Base-by-base conservation (phyloP, 495 filamentous ascomycete genomes). In the Penicillium verhagenii region DNA sequence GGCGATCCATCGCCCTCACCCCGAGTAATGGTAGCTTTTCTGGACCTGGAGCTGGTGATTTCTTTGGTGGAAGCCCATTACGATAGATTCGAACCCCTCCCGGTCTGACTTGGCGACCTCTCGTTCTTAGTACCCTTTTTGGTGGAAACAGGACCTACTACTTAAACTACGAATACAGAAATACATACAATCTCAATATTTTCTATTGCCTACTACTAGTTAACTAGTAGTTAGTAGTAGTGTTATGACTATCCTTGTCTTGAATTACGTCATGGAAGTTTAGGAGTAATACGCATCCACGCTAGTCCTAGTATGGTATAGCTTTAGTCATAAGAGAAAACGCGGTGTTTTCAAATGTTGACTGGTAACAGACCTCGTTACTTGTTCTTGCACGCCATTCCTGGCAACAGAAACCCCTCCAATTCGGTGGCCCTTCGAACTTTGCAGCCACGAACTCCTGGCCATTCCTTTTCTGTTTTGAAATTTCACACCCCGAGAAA, bases 1-100 rank as follows among this genome's bases (percentile, higher is more conserved):
- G 75, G 56, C 72, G 75, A 43, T 73, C 75, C 1, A 74, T 76
- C 53, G 72, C 75, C 26, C 52, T 78, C 51, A 78, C 75, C 2
- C 75, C 75, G 2, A 76, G 75, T 53, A 77, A 76, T 59, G 74
- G 72, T 43, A 76, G 64, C 18, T 78, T 78, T 60, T 60, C 71
- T 19, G 69, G 71, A 8, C 74, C 74, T 16, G 70, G 70, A 10
- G 48, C 71, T 13, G 65, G 69, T 6, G 75, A 78, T 48, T 72
- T 78, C 45, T 74, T 76, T 52, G 59, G 70, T 19, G 75, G 69
- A 16, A 78, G 75, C 48, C 75, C 75, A 2, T 56, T 78, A 52
- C 67, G 73, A 61, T 78, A 67, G 53, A 50, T 33, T 6, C 16
- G 44, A n/a, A n/a, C n/a, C 24, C 23, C 48, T 37, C 25, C 26